A percentile compares a stretch with the other conserved stretches of the same genome.
Conservation (phyloP, 2,329 filamentous ascomycete genomes). For the Catunica adiposa region DNA sequence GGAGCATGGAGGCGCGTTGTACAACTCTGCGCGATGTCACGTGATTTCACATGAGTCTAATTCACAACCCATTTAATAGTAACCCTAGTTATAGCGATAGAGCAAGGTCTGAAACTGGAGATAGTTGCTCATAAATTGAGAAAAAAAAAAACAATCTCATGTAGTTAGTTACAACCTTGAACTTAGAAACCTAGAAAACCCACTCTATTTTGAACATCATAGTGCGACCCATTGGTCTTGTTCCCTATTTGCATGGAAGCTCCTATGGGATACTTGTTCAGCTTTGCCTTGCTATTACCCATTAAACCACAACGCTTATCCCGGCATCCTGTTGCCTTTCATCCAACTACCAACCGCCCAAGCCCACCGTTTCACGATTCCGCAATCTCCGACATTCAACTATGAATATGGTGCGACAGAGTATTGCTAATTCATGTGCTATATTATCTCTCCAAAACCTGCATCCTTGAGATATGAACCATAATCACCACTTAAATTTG, state of each 20-base stretch:
- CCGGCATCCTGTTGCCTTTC: background rate
- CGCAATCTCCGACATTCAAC: background rate
- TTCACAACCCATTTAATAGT: background rate
- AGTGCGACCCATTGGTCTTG: background rate
- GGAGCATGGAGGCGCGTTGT: constrained; percentile 3
- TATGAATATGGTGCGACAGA: no score
- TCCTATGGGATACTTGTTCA: background rate
- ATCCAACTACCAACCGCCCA: background rate
- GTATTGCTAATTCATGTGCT: background rate
- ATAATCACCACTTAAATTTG: no score
- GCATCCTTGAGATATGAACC: no score
- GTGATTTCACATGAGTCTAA: background rate
- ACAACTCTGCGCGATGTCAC: constrained; percentile 3
- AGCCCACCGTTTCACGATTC: background rate
- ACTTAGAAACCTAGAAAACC: no score
- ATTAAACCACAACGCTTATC: background rate
- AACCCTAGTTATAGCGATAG: no score
- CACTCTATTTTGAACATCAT: background rate
- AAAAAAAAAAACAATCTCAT: no score
- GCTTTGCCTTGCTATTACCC: background rate
- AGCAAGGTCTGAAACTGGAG: no score
- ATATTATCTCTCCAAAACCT: background rate
- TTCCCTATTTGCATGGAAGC: background rate
- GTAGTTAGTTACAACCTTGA: no score
- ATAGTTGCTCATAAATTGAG: no score